Base-by-base conservation (phyloP, 441 rosid species). In the Gossypium schwendimanii region DNA sequence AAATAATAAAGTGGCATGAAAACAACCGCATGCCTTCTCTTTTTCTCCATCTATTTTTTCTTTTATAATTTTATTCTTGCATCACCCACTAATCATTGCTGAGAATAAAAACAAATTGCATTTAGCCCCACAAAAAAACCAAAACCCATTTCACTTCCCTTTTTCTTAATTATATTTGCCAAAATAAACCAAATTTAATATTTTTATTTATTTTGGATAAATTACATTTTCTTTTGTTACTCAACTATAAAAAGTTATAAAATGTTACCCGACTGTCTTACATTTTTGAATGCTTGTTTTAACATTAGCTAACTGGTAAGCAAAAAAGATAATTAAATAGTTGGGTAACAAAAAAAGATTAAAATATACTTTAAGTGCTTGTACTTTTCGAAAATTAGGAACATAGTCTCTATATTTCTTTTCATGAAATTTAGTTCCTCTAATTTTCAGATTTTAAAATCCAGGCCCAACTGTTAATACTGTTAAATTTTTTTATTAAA, bases 81-180 rank as follows among this genome's bases (percentile, higher is more conserved):
- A 73, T 70, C 79, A 78, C 80, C 85, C 80, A 69, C 83, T 78
- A 82, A 84, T 81, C 83, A 84, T 85, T 85, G 79, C 72, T 72
- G 44, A 68, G 44, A 81, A 78, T 76, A 76, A 69, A 78, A 81
- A 70, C 88, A 84, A 85, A 81, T 71, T 72, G 61, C 75, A 21
- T 28, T 63, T 8, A 68, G 3, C 44, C 84, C 83, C 81, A 39
- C 49, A 67, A 14, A 0, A 5, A 59, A 53, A 53, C 9, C 66
- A 4, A 41, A 61, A 61, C 71, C 26, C 24, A n/a, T 18, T 58
- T 53, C 58, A 53, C 9, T 61, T 9, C 21, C 12, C 8, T 61
- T 9, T 44, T 10, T n/a, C 28, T 20, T 0, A 18, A 41, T 39
- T 63, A 21, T 44, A 39, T 23, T 63, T 20, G 2, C 10, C 33